These are phyloP conservation scores for Botryotinia narcissicola DNA, from an alignment of 2,329 filamentous ascomycete species.

Conservation along the genomic window DNA sequence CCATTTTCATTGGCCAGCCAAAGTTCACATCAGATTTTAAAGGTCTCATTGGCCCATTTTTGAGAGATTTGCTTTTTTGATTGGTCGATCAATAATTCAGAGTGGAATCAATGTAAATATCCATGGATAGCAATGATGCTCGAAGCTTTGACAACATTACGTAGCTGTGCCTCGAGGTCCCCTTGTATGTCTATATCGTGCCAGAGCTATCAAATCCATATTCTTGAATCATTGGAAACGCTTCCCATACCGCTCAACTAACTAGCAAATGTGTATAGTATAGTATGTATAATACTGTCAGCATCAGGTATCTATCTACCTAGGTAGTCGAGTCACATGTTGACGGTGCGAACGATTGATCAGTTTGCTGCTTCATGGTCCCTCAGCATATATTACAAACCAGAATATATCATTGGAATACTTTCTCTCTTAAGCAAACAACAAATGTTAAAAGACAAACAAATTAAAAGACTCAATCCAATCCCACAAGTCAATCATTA, in stretches of 20 bases:
- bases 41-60: neutral
- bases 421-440: neutral
- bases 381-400: neutral
- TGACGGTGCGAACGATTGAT: neutral
- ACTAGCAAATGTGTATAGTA: neutral
- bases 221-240: neutral
- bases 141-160: neutral
- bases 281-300: neutral
- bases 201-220: neutral
- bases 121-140: neutral
- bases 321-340: neutral
- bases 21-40: neutral
- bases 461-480: neutral
- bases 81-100: neutral
- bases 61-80: neutral
- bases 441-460: neutral
- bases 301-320: neutral
- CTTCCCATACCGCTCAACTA: neutral
- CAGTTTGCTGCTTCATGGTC: neutral
- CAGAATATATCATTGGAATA: neutral
- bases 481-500: neutral
- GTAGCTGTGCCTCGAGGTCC: neutral
- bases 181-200: neutral
- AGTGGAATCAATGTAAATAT: neutral
- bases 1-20: neutral